These are phyloP conservation scores for Hypoxylon fuscum DNA, from an alignment of 495 filamentous ascomycete species.

Conservation along the genomic window DNA sequence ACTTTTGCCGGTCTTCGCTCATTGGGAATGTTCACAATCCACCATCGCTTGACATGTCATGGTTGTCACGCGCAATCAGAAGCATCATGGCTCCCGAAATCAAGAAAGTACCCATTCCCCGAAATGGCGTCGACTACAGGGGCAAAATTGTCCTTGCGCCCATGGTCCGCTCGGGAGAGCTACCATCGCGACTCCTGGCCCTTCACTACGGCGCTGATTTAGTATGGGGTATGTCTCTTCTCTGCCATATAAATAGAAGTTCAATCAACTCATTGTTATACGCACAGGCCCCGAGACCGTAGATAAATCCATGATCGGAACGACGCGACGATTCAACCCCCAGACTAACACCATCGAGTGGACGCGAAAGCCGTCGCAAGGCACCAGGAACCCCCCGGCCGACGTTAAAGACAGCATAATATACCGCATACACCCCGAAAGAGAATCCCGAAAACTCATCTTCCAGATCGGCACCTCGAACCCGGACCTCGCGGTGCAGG, in stretches of 20 bases:
- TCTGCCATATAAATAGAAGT: slow-evolving; percentile 1
- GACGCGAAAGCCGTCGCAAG: slow-evolving; percentile 75
- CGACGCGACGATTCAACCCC: slow-evolving; percentile 76
- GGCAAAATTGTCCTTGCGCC: slow-evolving; percentile 93
- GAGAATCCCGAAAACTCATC: slow-evolving; percentile 76
- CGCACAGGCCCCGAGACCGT: slow-evolving; percentile 85
- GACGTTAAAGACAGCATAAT: slow-evolving; percentile 74
- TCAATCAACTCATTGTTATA: background rate
- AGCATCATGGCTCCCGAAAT: slow-evolving; percentile 63
- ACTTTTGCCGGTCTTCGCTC: background rate
- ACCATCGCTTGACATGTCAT: slow-evolving; percentile 31
- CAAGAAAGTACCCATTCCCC: slow-evolving; percentile 82
- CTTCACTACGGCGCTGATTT: slow-evolving; percentile 96
- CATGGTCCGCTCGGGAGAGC: slow-evolving; percentile 96
- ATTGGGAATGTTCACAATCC: background rate
- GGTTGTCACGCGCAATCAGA: slow-evolving; percentile 19
- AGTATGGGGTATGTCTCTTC: slow-evolving; percentile 78
- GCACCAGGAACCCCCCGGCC: slow-evolving; percentile 53
- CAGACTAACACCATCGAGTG: slow-evolving; percentile 83
- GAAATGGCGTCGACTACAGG: slow-evolving; percentile 89
- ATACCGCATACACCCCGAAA: slow-evolving; percentile 80
- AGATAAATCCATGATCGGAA: slow-evolving; percentile 88
- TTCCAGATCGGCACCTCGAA: slow-evolving; percentile 91
- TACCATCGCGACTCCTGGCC: slow-evolving; percentile 85
- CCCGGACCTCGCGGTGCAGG: slow-evolving; percentile 81